phyloP scores from a whole-genome alignment of 306 rosid genomes.

The Malus domestica region DNA sequence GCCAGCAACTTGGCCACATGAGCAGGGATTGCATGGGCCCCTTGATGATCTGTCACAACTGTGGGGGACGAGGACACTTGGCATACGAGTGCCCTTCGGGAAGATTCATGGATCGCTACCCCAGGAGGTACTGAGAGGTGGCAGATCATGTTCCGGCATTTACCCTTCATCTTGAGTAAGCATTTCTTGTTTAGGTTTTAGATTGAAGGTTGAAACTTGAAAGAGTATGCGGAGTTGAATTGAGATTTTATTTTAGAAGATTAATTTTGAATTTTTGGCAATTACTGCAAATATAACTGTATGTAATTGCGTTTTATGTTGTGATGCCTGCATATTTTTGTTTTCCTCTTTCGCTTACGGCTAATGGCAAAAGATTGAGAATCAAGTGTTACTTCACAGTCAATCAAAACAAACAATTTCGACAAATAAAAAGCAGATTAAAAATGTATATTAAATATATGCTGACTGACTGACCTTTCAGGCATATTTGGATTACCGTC shows the following conservation, averaged over 20 bases:
- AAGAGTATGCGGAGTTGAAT: slow-evolving; percentile 13
- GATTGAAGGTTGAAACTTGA: slow-evolving; percentile 10
- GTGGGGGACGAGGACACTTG: slow-evolving; percentile 95
- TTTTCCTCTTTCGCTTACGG: slow-evolving; percentile 1
- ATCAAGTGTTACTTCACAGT: background rate
- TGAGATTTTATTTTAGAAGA: slow-evolving; percentile 11
- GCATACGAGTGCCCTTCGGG: slow-evolving; percentile 98
- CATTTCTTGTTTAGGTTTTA: slow-evolving; percentile 4
- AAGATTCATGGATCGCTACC: slow-evolving; percentile 78
- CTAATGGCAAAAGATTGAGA: too few relatives aligned
- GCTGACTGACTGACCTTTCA: slow-evolving; percentile 18
- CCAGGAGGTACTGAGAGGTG: slow-evolving; percentile 77
- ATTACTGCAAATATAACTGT: background rate
- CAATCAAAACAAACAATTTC: background rate
- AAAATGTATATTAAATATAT: background rate
- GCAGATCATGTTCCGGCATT: background rate
- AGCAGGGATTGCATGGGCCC: slow-evolving; percentile 99
- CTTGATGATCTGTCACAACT: slow-evolving; percentile 89
- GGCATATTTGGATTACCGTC: background rate
- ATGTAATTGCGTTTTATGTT: background rate
- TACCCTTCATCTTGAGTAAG: slow-evolving; percentile 1
- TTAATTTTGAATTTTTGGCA: background rate
- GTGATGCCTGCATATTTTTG: background rate
- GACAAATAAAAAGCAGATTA: background rate
- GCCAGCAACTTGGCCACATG: slow-evolving; percentile 92